These are phyloP conservation scores for Xylaria scruposa DNA, from an alignment of 495 filamentous ascomycete species.

Conservation along the genomic window DNA sequence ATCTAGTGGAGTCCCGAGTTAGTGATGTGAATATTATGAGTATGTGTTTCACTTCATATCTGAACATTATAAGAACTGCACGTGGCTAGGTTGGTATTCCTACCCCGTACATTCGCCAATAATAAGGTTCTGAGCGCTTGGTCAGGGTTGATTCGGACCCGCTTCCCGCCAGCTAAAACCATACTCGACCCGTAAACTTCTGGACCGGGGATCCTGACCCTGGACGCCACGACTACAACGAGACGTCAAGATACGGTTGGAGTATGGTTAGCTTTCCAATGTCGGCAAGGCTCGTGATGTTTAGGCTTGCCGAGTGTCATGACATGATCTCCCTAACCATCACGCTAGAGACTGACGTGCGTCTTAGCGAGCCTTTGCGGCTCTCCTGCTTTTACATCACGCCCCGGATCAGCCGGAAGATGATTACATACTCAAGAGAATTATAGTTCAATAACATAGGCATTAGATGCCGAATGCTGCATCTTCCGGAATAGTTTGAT, in stretches of 20 bases:
- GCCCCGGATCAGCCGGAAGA: background rate
- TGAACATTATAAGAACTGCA: slow-evolving; percentile 7
- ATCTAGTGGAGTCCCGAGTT: background rate
- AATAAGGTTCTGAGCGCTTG: background rate
- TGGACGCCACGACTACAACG: background rate
- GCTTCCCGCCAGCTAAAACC: background rate
- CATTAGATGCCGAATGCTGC: background rate
- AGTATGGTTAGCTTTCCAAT: background rate
- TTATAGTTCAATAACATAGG: background rate
- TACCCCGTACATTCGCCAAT: slow-evolving; percentile 24
- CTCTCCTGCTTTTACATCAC: background rate
- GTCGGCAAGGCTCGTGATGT: background rate
- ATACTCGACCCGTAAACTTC: background rate
- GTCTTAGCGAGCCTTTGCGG: background rate
- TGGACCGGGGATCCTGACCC: slow-evolving; percentile 2
- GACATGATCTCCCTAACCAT: background rate
- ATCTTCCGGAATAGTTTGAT: background rate
- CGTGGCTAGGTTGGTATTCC: slow-evolving; percentile 14
- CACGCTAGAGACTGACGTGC: slow-evolving; percentile 4
- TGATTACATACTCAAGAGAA: background rate
- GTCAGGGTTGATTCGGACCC: background rate
- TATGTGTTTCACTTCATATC: background rate
- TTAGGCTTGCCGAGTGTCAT: background rate
- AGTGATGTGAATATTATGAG: background rate
- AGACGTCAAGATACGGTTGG: slow-evolving; percentile 19